A percentile compares a stretch with the other conserved stretches of the same genome.
Evolutionary conservation across 2,329 filamentous ascomycete species (phyloP).

Genomic region (Talaromyces sp.): DNA sequence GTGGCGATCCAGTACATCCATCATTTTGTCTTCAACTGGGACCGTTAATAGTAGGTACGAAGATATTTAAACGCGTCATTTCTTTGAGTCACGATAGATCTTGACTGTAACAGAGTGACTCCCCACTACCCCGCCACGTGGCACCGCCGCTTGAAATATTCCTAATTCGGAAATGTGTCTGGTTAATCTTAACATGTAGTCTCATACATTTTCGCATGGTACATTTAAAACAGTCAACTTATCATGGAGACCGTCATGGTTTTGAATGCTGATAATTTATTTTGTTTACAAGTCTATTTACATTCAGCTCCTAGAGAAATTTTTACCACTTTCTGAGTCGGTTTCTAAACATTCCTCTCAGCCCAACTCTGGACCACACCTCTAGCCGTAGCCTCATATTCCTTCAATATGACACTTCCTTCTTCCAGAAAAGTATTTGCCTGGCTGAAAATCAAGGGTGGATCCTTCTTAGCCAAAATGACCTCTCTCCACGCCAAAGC

Average conservation of each 20-base stretch:
- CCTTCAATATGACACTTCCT: conserved; percentile 43
- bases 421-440: conserved; percentile 51
- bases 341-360: conserved; percentile 22
- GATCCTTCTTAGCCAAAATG: conserved; percentile 46
- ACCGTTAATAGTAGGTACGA: no score
- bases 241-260: no score
- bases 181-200: no score
- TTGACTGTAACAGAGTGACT: neutral
- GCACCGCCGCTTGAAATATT: neutral
- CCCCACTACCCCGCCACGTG: neutral
- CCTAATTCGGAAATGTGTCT: neutral
- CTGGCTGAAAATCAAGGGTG: conserved; percentile 60
- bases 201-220: no score
- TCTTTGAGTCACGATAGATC: neutral
- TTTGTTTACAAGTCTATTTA: no score
- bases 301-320: no score
- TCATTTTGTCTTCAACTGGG: neutral
- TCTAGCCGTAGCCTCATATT: conserved; percentile 52
- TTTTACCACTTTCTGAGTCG: no score
- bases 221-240: no score
- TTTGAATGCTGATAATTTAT: no score
- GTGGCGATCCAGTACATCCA: neutral
- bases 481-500: conserved; percentile 52
- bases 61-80: no score
- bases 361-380: conserved; percentile 52